Conservation (phyloP, 805 yeast genomes). For the Wickerhamiella azyma region DNA sequence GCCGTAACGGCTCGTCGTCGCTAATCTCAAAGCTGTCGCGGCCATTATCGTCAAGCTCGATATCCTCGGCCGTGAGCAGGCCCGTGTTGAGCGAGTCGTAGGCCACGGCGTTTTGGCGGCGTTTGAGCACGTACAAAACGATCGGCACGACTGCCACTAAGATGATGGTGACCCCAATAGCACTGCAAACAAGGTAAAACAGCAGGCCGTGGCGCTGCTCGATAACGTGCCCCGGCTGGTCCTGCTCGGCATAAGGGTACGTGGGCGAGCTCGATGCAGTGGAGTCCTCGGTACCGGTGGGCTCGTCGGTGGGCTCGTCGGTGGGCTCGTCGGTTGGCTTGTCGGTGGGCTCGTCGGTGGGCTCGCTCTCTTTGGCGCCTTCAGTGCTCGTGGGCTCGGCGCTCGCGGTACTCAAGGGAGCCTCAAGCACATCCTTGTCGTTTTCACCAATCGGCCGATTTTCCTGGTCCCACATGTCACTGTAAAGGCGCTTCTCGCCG, state of each 20-base stretch:
- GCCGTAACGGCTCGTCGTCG: slow-evolving; percentile 7
- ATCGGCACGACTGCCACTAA: neutral
- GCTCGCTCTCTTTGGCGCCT: too few relatives aligned
- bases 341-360: neutral
- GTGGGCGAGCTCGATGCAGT: neutral
- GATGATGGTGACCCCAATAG: neutral
- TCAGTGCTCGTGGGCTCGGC: neutral
- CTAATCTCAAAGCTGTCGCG: slow-evolving; percentile 6
- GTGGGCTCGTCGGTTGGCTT: neutral
- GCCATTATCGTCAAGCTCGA: slow-evolving; percentile 3
- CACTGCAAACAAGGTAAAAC: slow-evolving; percentile 4
- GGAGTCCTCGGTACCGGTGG: neutral
- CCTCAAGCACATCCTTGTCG: neutral
- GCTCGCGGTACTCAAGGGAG: too few relatives aligned
- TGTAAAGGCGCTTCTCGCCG: slow-evolving; percentile 42
- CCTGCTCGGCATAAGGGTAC: neutral
- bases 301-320: neutral
- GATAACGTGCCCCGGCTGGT: neutral
- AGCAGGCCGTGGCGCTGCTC: neutral
- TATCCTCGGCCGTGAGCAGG: slow-evolving; percentile 4
- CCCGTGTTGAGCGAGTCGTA: slow-evolving; percentile 1
- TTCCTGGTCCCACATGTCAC: slow-evolving; percentile 18
- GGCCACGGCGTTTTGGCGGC: neutral
- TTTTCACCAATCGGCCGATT: neutral
- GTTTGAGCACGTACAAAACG: neutral